phyloP scores from a whole-genome alignment of 352 stramenopile genomes.

The Globisporangium viniferum region DNA sequence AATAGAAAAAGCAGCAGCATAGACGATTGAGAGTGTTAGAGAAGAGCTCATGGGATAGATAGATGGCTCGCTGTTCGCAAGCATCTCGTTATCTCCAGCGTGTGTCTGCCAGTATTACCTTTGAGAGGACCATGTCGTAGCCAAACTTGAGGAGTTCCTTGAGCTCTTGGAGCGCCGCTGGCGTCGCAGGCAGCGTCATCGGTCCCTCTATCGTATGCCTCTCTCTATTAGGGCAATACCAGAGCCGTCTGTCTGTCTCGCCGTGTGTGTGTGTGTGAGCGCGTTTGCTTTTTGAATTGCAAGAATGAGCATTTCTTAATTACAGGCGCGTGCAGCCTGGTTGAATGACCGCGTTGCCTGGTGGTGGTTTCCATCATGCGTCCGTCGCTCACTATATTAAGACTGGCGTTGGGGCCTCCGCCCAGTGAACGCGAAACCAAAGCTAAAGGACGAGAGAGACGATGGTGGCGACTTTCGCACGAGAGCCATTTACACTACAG shows the following conservation, averaged over 20 bases:
- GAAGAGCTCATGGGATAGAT: neutral
- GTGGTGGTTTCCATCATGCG: neutral
- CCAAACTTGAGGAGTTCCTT: slow-evolving; percentile 11
- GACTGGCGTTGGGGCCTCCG: no score
- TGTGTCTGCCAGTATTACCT: slow-evolving; percentile 1
- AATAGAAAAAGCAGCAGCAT: neutral
- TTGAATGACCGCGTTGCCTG: neutral
- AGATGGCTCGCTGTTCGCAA: neutral
- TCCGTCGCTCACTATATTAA: neutral
- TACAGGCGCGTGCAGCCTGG: neutral
- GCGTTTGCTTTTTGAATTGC: neutral
- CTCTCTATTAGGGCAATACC: neutral
- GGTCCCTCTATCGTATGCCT: neutral
- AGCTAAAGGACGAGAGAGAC: neutral
- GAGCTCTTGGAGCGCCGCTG: slow-evolving; percentile 8
- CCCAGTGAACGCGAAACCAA: neutral
- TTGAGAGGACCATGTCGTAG: slow-evolving; percentile 15
- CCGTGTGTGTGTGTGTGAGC: neutral
- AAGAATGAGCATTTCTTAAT: neutral
- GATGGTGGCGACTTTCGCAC: neutral
- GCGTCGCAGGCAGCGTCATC: slow-evolving; percentile 9
- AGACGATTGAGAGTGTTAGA: neutral
- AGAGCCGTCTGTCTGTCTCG: neutral
- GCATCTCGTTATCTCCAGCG: neutral
- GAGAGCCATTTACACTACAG: neutral